A percentile compares a stretch with the other conserved stretches of the same genome.
Evolutionary conservation across 2,329 filamentous ascomycete species (phyloP).

Genomic region (Colletotrichum phormii): DNA sequence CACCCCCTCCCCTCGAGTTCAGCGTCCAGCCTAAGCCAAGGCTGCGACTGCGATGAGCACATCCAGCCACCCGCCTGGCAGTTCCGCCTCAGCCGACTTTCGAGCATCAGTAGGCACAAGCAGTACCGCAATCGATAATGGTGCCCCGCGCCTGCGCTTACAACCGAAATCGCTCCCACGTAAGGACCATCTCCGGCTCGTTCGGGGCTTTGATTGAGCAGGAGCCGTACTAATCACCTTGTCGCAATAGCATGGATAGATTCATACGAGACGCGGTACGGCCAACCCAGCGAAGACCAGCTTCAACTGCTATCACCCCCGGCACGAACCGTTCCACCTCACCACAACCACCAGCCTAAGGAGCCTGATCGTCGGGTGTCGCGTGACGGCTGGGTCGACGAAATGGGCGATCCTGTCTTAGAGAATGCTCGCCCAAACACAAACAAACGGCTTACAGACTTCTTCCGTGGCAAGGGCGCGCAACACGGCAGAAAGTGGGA

Average conservation of each 20-base stretch:
- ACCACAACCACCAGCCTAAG: slow-evolving; percentile 56
- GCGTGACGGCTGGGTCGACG: slow-evolving; percentile 60
- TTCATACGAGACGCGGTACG: slow-evolving; percentile 57
- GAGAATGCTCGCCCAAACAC: slow-evolving; percentile 48
- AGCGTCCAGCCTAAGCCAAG: slow-evolving; percentile 18
- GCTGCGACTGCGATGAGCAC: slow-evolving; percentile 35
- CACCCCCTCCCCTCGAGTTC: not conserved
- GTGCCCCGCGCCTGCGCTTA: slow-evolving; percentile 35
- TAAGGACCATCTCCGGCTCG: slow-evolving; percentile 36
- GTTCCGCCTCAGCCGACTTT: slow-evolving; percentile 37
- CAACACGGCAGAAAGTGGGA: slow-evolving; percentile 68
- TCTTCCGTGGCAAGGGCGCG: slow-evolving; percentile 60
- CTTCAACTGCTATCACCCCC: slow-evolving; percentile 53
- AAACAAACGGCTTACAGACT: slow-evolving; percentile 54
- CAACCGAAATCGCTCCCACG: slow-evolving; percentile 44
- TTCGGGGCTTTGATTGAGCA: not conserved
- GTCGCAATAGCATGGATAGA: slow-evolving; percentile 59
- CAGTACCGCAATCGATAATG: slow-evolving; percentile 34
- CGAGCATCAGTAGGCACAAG: slow-evolving; percentile 36
- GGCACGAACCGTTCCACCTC: slow-evolving; percentile 50
- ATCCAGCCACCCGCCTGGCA: slow-evolving; percentile 35
- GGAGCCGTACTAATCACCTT: slow-evolving; percentile 30
- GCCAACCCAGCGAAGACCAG: slow-evolving; percentile 51
- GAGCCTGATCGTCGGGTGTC: slow-evolving; percentile 57
- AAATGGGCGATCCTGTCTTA: slow-evolving; percentile 49